Evolutionary conservation across 2,329 filamentous ascomycete genomes (phyloP), one percentile per base, ranked within the genome.

Genomic region (Penicillium occitanis): DNA sequence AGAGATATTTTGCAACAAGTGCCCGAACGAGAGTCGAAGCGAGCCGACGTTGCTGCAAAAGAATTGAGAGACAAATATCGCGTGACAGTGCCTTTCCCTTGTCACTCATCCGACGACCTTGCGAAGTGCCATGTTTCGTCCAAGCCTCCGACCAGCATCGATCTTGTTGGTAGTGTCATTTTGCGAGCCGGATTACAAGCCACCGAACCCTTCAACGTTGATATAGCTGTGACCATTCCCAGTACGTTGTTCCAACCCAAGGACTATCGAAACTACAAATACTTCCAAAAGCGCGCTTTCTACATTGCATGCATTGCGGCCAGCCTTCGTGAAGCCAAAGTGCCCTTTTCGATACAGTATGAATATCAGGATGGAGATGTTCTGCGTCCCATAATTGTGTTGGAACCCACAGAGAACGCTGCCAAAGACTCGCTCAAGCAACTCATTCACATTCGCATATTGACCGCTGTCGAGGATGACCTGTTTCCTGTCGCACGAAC

Each of bases 271-370:
- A 93, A 97, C 76, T 86, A 95, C 82, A 88, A 95, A 68, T 98
- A 96, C 80, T 97, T 97, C 75, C 93, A 97, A 80, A 96, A 97
- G 73, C 85, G 93, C 69, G 91, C 95, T 13, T 98, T 94, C 78
- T 98, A 96, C 74, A 81, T 98, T 61, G 92, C 93, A 40, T 92
- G 91, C 69, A 82, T 98, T 65, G 88, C 92, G 14, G 88, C 87
- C 35, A 88, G 86, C 4, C 81, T 98, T 62, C 87, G 88, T 69
- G 82, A 85, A 44, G 79, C 85, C 3, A 78, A 88, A 55, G 77
- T 84, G 17, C 79, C 81, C 0, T 83, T 90, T 70, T 81, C 86
- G 14, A 72, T 91, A 53, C 81, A 81, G 4, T 96, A 90, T 77
- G 86, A 87, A 66, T 83, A 85, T 69, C 80, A 92, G 61, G 85